Evolutionary conservation across 2,329 filamentous ascomycete genomes (phyloP), one percentile per base, ranked within the genome.

Genomic region (Penicillium sp.): DNA sequence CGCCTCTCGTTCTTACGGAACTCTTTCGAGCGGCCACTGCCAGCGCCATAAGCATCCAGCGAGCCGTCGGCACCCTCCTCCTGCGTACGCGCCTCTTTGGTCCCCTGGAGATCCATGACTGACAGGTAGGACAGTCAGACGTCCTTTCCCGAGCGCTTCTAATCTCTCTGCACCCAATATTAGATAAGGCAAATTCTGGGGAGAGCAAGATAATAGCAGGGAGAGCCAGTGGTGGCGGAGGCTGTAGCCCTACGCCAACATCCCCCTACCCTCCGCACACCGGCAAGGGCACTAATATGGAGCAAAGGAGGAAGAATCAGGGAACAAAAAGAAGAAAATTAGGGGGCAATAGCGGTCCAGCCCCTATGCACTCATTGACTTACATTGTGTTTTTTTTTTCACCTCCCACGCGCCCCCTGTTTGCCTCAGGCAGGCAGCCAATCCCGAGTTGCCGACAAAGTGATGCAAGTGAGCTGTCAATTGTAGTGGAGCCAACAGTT

Each of bases 31-130:
- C 74, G 73, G 48, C 67, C 63, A 52, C 66, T 67, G 41, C 67
- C 68, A 41, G 60, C 59, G 45, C 70, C 71, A 61, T 74, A 76
- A 11, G 72, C 68, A 54, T 76, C 71, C 53, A 76, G 61, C 28
- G 73, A 66, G 60, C 72, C 71, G 42, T 77, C 76, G 8, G 72
- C 61, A 39, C 69, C 64, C 55, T 77, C 76, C 52, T 77, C 75
- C 58, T 76, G 71, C 38, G 73, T 72, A 37, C 69, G 72, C 55
- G 76, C 71, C 65, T 77, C 74, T 64, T 78, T 77, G 34, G 76
- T 73, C 54, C 74, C 75, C 62, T 76, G 76, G 57, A 77, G 71
- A 66, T 78, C 74, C 76, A 78, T 78, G 54, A 63, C 60, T 22
- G 20, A 55, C 34, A 38, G 31, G 6, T 7, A 31, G 22, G 25